Base-by-base conservation (phyloP, 768 basidiomycete species). In the Ramaria rubella region DNA sequence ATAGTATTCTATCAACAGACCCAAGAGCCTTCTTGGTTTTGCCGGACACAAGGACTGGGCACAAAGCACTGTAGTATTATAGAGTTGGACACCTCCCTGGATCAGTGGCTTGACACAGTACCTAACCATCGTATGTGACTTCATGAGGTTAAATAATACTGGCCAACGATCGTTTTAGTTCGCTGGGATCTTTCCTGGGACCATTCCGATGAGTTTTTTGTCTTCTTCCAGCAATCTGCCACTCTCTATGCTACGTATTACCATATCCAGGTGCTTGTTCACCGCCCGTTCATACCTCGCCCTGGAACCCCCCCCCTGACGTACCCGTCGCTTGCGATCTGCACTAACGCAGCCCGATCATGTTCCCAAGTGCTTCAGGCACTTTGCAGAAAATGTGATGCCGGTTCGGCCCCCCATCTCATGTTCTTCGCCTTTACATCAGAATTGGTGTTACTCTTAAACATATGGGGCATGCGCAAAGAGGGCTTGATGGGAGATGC, bases 341-440 rank as follows among this genome's bases (percentile, higher is more conserved):
- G 85, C 67, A 82, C 85, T n/a, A 92, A 91, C 59, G 79, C 91
- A 0, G 87, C 91, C 1, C 75, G 88, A 7, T 88, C 87, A 1
- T 85, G 80, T 58, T 80, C 79, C 36, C 87, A 86, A 64, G 77
- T 93, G 27, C 67, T 87, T 19, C 87, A 90, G 61, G 70, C 80
- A 2, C 76, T 80, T 51, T 69, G 75, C 49, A 60, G 67, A 71
- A 5, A 70, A 51, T 72, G 69, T 58, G 19, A 26, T 31, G 57
- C 49, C 64, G 59, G 42, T 64, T 48, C 64, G 66, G 51, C 59
- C 73, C 60, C 60, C 17, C 66, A 45, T 73, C 66, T 64, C 65
- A 43, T 67, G 74, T 69, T 75, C 66, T 61, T 70, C 19, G 68
- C 76, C 0, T 79, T 81, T 63, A 75, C 74, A 5, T 70, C 79